phyloP scores from a whole-genome alignment of 163 green algal genomes.

The Dunaliella salina region DNA sequence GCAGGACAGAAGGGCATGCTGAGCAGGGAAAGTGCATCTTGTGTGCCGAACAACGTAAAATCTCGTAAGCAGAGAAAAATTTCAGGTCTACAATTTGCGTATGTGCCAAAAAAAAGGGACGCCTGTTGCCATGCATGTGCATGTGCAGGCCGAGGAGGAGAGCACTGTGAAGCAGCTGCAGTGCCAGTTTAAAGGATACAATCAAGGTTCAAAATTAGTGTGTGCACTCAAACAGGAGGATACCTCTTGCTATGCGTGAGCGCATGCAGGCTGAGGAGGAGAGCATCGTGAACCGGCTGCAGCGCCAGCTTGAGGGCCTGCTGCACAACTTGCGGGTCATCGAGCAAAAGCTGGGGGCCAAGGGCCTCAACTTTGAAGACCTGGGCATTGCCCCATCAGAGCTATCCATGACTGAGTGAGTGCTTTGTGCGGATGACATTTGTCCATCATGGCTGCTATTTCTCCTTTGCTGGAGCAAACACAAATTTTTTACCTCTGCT shows the following conservation, averaged over 20 bases:
- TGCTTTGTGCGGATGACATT: neutral
- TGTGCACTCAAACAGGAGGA: no score
- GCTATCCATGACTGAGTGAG: constrained; percentile 16
- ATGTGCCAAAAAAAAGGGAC: no score
- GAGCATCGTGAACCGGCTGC: constrained; percentile 61
- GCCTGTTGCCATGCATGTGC: neutral
- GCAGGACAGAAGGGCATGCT: no score
- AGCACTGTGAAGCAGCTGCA: constrained; percentile 62
- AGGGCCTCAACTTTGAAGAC: constrained; percentile 46
- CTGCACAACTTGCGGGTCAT: constrained; percentile 42
- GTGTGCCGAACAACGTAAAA: no score
- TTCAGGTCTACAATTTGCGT: no score
- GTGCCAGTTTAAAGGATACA: constrained; percentile 54
- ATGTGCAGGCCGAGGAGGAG: constrained; percentile 50
- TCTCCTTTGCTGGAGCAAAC: no score
- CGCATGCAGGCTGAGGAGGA: constrained; percentile 49
- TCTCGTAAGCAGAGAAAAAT: no score
- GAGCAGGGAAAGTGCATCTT: no score
- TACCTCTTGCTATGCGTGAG: no score
- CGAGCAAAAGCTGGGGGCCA: constrained; percentile 47
- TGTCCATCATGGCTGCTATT: no score
- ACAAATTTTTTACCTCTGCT: no score
- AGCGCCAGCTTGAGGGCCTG: constrained; percentile 55
- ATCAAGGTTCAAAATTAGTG: no score
- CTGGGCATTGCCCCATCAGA: constrained; percentile 32